Evolutionary conservation across 495 filamentous ascomycete genomes (phyloP), one percentile per base, ranked within the genome.

Genomic region (Penicillium crystallinum): DNA sequence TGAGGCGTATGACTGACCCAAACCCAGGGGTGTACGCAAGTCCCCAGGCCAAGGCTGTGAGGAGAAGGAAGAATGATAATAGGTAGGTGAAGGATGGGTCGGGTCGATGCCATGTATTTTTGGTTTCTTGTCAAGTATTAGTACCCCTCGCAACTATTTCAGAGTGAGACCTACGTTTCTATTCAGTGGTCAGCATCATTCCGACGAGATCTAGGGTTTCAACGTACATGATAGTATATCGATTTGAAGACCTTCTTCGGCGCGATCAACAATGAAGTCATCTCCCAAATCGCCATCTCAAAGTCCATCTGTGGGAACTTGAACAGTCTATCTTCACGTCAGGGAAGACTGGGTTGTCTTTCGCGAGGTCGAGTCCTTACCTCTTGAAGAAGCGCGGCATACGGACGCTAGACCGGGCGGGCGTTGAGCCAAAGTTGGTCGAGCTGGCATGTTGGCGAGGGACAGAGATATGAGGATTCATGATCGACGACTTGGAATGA

Each of bases 31-130:
- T 80, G 62, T 87, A 89, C 8, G 86, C 86, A 27, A 88, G 71
- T 14, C 84, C 85, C 86, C 86, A 89, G 35, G 84, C 86, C 22
- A 89, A 68, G 40, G 84, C 82, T 46, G 86, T 87, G 59, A 89
- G 77, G 53, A 86, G 76, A 11, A 87, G 76, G 75, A 89, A 88
- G 70, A 86, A 81, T 41, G 85, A 83, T 44, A 88, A 80, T 46
- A 89, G 84, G 64, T 89, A 88, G 52, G 86, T 84, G 69, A 89
- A 88, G 29, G 86, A 87, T 14, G 86, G 86, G 59, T 89, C 86
- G 43, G 86, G 81, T 44, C 84, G 81, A 61, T 88, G 85, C 81
- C 83, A 88, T 61, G 85, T 86, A 63, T 88, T 88, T 69, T 87
- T 86, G 3, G 85, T 88, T 79, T 87, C 84, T 88, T 55, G 39